A percentile compares a stretch with the other conserved stretches of the same genome.
Conservation (phyloP, 805 yeast species). For the Candida silvatica region DNA sequence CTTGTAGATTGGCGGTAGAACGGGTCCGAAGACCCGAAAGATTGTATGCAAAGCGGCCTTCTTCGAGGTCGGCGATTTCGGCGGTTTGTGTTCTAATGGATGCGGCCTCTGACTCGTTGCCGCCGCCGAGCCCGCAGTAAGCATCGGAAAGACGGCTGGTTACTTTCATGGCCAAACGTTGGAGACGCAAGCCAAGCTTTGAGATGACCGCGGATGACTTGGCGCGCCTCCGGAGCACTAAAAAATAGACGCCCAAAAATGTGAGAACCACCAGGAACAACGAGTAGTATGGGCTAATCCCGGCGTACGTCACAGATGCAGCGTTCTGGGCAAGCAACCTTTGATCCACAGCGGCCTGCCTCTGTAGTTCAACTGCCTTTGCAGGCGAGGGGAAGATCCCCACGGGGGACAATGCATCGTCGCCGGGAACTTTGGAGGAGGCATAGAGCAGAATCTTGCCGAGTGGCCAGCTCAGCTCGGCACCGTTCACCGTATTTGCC, state of each 20-base stretch:
- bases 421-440: slow-evolving; percentile 47
- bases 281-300: too few species aligned
- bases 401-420: slow-evolving; percentile 11
- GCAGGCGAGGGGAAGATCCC: slow-evolving; percentile 34
- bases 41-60: slow-evolving; percentile 9
- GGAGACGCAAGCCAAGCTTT: slow-evolving; percentile 4
- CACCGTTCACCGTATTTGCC: slow-evolving; percentile 70
- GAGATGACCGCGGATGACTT: background rate
- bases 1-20: slow-evolving; percentile 21
- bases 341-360: too few species aligned
- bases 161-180: slow-evolving; percentile 8
- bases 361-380: slow-evolving; percentile 3
- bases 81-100: slow-evolving; percentile 8
- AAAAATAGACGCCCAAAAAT: slow-evolving; percentile 8
- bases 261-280: slow-evolving; percentile 3
- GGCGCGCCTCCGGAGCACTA: slow-evolving; percentile 2
- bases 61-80: slow-evolving; percentile 10
- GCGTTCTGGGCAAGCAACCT: too few species aligned
- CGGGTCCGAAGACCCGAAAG: slow-evolving; percentile 21
- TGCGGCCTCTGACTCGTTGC: slow-evolving; percentile 8
- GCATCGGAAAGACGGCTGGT: slow-evolving; percentile 5
- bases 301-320: too few species aligned
- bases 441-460: slow-evolving; percentile 85
- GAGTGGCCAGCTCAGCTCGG: slow-evolving; percentile 90
- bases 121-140: slow-evolving; percentile 4